Evolutionary conservation across 768 basidiomycete species (phyloP).

Genomic region (Mycena capillaripes): DNA sequence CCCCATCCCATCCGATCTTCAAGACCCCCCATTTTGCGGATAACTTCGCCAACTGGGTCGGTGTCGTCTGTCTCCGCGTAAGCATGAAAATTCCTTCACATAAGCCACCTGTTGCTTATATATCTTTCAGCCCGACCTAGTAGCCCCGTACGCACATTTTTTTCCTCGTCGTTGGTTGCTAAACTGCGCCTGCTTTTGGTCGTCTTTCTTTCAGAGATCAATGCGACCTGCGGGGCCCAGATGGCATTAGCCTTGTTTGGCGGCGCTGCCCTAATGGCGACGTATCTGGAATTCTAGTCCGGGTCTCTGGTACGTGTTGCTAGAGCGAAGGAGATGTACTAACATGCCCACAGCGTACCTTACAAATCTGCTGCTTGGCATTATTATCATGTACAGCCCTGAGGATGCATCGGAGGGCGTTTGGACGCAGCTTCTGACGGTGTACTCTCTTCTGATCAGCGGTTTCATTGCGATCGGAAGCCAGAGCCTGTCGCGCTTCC

Average conservation of each 20-base stretch:
- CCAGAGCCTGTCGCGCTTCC: neutral
- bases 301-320: slow-evolving; percentile 14
- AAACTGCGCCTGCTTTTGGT: too few relatives aligned
- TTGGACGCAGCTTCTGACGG: too few relatives aligned
- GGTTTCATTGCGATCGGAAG: neutral
- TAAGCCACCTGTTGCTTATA: neutral
- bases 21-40: neutral
- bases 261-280: too few relatives aligned
- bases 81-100: neutral
- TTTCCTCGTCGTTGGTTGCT: neutral
- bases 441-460: slow-evolving; percentile 11
- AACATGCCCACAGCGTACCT: too few relatives aligned
- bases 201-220: too few relatives aligned
- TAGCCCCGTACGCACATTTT: neutral
- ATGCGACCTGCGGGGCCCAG: too few relatives aligned
- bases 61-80: neutral
- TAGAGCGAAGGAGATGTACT: neutral
- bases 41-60: neutral
- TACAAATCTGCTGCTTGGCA: too few relatives aligned
- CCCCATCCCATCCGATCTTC: neutral
- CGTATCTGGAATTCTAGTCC: slow-evolving; percentile 24
- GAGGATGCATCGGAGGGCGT: too few relatives aligned
- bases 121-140: neutral
- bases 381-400: too few relatives aligned
- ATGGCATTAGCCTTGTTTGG: too few relatives aligned